phyloP scores from a whole-genome alignment of 495 filamentous ascomycete genomes.

The Penicillium paxilli region DNA sequence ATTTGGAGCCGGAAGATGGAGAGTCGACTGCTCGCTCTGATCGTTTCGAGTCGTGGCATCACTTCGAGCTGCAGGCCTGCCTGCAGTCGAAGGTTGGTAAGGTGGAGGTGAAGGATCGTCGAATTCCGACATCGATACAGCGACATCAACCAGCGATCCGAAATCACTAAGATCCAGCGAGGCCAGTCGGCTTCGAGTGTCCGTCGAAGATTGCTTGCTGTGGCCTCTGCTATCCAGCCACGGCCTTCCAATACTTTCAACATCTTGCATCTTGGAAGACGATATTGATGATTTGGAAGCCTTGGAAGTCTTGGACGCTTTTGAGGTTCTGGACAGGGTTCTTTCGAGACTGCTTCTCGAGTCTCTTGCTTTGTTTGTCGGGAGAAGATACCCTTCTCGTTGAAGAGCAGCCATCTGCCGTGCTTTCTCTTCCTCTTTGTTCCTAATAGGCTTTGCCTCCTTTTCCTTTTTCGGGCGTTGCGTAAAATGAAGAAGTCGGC shows the following conservation, averaged over 20 bases:
- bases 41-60: background rate
- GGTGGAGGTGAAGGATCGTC: constrained; percentile 33
- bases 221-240: constrained; percentile 37
- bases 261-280: constrained; percentile 36
- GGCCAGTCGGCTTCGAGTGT: constrained; percentile 25
- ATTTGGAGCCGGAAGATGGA: background rate
- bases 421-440: constrained; percentile 32
- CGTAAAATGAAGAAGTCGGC: constrained; percentile 39
- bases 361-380: constrained; percentile 9
- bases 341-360: constrained; percentile 22
- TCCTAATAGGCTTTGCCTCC: constrained; percentile 18
- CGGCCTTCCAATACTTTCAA: constrained; percentile 43
- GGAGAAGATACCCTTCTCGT: constrained; percentile 36
- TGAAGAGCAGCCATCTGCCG: constrained; percentile 38
- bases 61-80: background rate
- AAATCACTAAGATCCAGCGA: constrained; percentile 38
- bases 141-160: constrained; percentile 37
- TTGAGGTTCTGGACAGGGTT: constrained; percentile 16
- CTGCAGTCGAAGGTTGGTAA: constrained; percentile 24
- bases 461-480: constrained; percentile 38
- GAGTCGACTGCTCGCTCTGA: background rate
- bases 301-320: background rate
- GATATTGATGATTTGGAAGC: constrained; percentile 2
- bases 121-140: constrained; percentile 28
- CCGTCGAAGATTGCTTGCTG: constrained; percentile 7